Evolutionary conservation across 73 alveolate genomes (phyloP).

Genomic region (Paramecium octaurelia): DNA sequence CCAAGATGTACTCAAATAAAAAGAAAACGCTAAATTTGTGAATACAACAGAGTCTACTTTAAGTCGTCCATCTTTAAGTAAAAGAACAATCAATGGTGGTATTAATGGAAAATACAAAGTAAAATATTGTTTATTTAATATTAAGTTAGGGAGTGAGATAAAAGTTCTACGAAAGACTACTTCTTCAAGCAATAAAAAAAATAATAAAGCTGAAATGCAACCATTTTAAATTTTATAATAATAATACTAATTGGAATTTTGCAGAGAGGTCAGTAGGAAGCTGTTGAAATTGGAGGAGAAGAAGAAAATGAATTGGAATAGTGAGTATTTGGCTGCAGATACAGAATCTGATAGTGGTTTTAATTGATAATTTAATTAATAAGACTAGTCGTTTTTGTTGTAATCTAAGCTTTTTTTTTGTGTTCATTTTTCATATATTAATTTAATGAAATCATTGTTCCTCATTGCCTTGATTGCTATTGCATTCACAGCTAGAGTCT

Average conservation of each 20-base stretch:
- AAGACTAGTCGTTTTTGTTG: constrained; percentile 42
- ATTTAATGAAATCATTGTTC: constrained; percentile 18
- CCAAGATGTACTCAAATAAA: not conserved
- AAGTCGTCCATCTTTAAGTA: not conserved
- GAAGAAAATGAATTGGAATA: not conserved
- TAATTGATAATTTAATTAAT: not conserved
- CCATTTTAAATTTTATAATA: not conserved
- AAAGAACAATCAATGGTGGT: constrained; percentile 24
- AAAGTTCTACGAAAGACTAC: not conserved
- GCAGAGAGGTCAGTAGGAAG: not conserved
- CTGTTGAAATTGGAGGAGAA: not conserved
- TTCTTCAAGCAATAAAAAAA: not conserved
- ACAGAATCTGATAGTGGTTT: constrained; percentile 19
- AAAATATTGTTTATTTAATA: not conserved
- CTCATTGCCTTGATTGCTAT: not conserved
- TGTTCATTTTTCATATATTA: not conserved
- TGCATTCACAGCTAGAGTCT: constrained; percentile 33
- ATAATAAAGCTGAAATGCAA: not conserved
- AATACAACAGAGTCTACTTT: not conserved
- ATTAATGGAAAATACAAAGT: constrained; percentile 20
- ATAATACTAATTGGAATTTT: not conserved
- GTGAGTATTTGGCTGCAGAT: not conserved
- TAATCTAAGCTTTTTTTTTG: not conserved
- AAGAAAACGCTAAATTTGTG: not conserved
- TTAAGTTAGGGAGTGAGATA: not conserved